phyloP scores from a whole-genome alignment of 2,329 filamentous ascomycete species.

The Colletotrichum agaves region DNA sequence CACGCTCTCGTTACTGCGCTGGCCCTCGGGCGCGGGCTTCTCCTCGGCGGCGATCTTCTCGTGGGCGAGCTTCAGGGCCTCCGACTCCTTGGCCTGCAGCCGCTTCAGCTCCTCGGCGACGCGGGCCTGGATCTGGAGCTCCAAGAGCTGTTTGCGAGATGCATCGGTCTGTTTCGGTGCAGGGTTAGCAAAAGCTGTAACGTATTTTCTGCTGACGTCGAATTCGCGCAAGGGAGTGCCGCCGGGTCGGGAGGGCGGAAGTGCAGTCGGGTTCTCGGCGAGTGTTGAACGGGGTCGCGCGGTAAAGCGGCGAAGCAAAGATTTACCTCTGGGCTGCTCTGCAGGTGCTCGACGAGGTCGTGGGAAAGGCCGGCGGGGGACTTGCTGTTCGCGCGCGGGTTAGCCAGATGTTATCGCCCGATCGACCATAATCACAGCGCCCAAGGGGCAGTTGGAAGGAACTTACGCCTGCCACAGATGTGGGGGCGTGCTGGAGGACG shows the following conservation, averaged over 20 bases:
- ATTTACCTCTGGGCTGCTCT: constrained; percentile 86
- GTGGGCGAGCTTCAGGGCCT: constrained; percentile 75
- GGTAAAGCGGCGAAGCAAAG: not conserved
- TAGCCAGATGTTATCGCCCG: not conserved
- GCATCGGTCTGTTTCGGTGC: constrained; percentile 78
- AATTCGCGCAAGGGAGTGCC: constrained; percentile 2
- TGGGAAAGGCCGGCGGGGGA: constrained; percentile 74
- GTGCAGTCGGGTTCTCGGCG: not conserved
- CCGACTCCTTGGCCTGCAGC: constrained; percentile 76
- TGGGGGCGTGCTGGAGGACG: constrained; percentile 53
- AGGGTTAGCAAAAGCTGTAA: constrained; percentile 1
- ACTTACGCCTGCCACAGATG: constrained; percentile 68
- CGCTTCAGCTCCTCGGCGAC: constrained; percentile 86
- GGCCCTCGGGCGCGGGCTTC: constrained; percentile 43
- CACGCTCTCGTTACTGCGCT: constrained; percentile 58
- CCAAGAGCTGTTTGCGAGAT: constrained; percentile 83
- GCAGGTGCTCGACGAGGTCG: constrained; percentile 83
- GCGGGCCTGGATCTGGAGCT: constrained; percentile 89
- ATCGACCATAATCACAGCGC: too few relatives aligned
- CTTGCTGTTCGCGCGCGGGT: constrained; percentile 46
- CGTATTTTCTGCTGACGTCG: not conserved
- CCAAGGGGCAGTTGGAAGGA: not conserved
- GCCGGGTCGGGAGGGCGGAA: not conserved
- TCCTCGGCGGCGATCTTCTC: constrained; percentile 65
- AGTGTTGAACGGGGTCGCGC: not conserved